Base-by-base conservation (phyloP, 2,329 filamentous ascomycete genomes). In the Raffaelea ambrosiae region DNA sequence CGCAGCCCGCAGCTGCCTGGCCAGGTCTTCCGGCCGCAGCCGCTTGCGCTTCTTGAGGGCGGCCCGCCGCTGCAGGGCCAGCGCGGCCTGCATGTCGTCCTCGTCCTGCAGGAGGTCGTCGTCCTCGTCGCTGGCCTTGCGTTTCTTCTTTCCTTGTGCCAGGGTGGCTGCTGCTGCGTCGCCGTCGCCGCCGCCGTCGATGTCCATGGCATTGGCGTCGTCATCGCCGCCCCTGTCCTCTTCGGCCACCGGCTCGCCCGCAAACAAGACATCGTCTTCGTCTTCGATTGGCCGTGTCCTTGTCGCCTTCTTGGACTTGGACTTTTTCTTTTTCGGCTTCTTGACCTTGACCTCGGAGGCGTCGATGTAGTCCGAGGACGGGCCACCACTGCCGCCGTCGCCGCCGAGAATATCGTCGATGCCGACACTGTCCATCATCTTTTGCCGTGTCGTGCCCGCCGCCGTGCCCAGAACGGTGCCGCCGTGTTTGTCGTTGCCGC, bases 31-130 rank as follows among this genome's bases (percentile, higher is more conserved):
- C 0, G 90, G 89, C 33, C 86, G 82, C 26, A 79, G 76, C 69
- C 83, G 89, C 72, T 95, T 95, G 46, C 91, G 82, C 67, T 94
- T 96, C 68, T 95, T 97, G 43, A 98, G 72, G 0, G 88, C 89
- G 44, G 81, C 83, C 54, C 84, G 79, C 57, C 93, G 76, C 64
- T 95, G 89, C n/a, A 81, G 73, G 1, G 91, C 86, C 31, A 98
- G 73, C 4, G 85, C 86, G 22, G 86, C 83, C 66, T 96, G 91
- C 4, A 98, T 73, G 59, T 96, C 89, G 39, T 97, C 91, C 54
- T 98, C 93, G 54, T 97, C 93, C 20, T 87, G 82, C 57, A 95
- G 84, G 0, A 77, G 80, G 29, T 81, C 73, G 26, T 43, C 47
- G 3, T 44, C 43, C 20, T 87, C 76, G 11, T 84, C 74, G 47